Percentiles rank a stretch among this genome's conserved stretches.
These are phyloP conservation scores for Henningerozyma blattae DNA, from an alignment of 805 yeast genomes.

Conservation along the genomic window DNA sequence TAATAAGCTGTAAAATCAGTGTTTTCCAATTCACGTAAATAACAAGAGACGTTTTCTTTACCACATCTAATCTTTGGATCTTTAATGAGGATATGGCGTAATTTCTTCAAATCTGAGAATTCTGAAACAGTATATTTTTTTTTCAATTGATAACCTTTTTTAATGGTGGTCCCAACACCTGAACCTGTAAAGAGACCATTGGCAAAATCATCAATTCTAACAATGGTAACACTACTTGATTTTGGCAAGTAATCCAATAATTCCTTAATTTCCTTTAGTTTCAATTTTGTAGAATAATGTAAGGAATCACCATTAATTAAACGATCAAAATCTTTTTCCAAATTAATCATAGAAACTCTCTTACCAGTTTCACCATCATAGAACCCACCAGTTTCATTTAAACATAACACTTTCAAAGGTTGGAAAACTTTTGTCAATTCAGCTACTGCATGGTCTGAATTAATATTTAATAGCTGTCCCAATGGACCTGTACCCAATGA, in stretches of 20 bases:
- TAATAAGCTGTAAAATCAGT: constrained; percentile 66
- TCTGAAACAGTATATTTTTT: constrained; percentile 58
- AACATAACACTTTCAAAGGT: constrained; percentile 89
- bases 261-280: constrained; percentile 92
- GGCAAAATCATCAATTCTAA: constrained; percentile 87
- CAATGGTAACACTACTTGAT: constrained; percentile 94
- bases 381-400: constrained; percentile 96
- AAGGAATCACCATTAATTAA: constrained; percentile 93
- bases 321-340: constrained; percentile 90
- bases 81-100: constrained; percentile 63
- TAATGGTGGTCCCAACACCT: constrained; percentile 97
- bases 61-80: constrained; percentile 67
- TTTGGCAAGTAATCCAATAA: constrained; percentile 87
- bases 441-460: constrained; percentile 98
- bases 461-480: constrained; percentile 93
- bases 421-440: constrained; percentile 93
- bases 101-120: constrained; percentile 56
- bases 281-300: constrained; percentile 93
- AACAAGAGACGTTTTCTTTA: constrained; percentile 63
- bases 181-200: constrained; percentile 96
- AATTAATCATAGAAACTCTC: constrained; percentile 75
- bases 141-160: constrained; percentile 86
- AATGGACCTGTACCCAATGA: constrained; percentile 92
- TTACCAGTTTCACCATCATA: constrained; percentile 86
- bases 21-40: constrained; percentile 58